Evolutionary conservation across 2,329 filamentous ascomycete species (phyloP).

Genomic region (Harringtonia lauricola): DNA sequence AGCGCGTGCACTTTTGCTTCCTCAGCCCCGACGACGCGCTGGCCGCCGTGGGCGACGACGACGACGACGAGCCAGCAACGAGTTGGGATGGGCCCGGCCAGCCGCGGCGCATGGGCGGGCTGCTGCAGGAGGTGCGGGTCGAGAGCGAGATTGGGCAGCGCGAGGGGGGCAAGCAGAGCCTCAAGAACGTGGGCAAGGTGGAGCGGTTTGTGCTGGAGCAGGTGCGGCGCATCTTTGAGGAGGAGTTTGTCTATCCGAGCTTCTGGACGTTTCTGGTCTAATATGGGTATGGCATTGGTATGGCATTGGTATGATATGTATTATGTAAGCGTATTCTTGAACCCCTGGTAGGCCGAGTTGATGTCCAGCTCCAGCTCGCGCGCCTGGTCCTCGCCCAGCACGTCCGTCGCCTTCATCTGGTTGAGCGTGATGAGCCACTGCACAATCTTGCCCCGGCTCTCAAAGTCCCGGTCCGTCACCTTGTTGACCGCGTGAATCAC

Average conservation of each 20-base stretch:
- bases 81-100: too few relatives aligned
- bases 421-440: slow-evolving; percentile 97
- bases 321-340: slow-evolving; percentile 54
- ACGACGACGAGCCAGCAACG: slow-evolving; percentile 20
- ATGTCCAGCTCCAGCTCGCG: slow-evolving; percentile 88
- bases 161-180: slow-evolving; percentile 81
- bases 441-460: slow-evolving; percentile 91
- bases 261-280: slow-evolving; percentile 96
- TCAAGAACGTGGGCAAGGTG: slow-evolving; percentile 98
- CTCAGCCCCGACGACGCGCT: slow-evolving; percentile 84
- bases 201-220: slow-evolving; percentile 96
- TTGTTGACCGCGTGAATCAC: slow-evolving; percentile 97
- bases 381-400: slow-evolving; percentile 76
- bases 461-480: slow-evolving; percentile 90
- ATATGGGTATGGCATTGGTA: too few relatives aligned
- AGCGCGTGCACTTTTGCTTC: slow-evolving; percentile 87
- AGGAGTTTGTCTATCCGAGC: slow-evolving; percentile 96
- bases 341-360: slow-evolving; percentile 86
- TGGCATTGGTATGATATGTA: background rate
- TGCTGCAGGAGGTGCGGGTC: slow-evolving; percentile 87
- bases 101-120: slow-evolving; percentile 53
- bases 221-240: slow-evolving; percentile 92
- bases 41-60: slow-evolving; percentile 49
- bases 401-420: slow-evolving; percentile 93
- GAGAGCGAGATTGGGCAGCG: slow-evolving; percentile 96